Percentiles rank a stretch among this genome's conserved stretches.
Evolutionary conservation across 148 eudicot genomes (phyloP).

Genomic region (Chenopodium berlandieri): DNA sequence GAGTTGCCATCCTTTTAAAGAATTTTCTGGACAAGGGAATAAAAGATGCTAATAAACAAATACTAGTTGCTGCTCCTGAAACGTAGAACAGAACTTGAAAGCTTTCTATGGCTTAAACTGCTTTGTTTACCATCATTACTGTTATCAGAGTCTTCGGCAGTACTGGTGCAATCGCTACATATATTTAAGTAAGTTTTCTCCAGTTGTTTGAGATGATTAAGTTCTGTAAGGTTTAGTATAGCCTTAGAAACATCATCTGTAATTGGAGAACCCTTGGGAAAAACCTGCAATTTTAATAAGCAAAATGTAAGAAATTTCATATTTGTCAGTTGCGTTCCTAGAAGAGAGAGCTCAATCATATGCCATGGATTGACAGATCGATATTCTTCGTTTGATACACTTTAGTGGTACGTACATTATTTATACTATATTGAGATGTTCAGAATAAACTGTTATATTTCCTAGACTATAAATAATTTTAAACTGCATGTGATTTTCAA

Average conservation of each 20-base stretch:
- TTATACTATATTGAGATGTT: too few relatives aligned
- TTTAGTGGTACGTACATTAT: too few relatives aligned
- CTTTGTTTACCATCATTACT: not conserved
- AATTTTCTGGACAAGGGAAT: not conserved
- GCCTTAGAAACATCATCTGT: constrained; percentile 32
- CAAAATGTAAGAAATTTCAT: not conserved
- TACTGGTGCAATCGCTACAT: not conserved
- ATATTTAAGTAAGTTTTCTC: not conserved
- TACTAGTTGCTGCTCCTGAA: constrained; percentile 4
- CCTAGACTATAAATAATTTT: too few relatives aligned
- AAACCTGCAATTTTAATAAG: constrained; percentile 25
- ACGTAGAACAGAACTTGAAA: constrained; percentile 24
- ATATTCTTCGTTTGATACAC: too few relatives aligned
- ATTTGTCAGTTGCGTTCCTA: too few relatives aligned
- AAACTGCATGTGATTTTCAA: too few relatives aligned
- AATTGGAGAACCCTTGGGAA: constrained; percentile 36
- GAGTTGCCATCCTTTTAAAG: not conserved
- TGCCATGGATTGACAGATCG: too few relatives aligned
- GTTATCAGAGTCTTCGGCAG: not conserved
- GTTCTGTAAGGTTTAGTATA: constrained; percentile 27
- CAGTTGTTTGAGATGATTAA: constrained; percentile 8
- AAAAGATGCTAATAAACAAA: constrained; percentile 22
- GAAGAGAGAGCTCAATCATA: not conserved
- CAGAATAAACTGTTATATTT: too few relatives aligned
- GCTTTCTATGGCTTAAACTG: constrained; percentile 15